Conservation (phyloP, 805 yeast genomes). For the Wickerhamiella australiensis region DNA sequence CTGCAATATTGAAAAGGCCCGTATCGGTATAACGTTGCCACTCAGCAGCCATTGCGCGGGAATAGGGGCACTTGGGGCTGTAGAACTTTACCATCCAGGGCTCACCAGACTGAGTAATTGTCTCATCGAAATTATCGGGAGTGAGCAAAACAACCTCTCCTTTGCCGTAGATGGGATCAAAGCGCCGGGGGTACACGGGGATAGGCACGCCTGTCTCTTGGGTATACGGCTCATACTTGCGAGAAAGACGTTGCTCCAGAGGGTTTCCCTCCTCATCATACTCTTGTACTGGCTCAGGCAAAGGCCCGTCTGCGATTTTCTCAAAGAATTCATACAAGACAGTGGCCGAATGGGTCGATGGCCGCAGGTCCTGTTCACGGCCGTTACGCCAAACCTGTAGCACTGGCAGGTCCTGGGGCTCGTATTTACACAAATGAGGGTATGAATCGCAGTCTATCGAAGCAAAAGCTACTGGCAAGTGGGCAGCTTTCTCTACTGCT, state of each 20-base stretch:
- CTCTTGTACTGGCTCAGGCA: not conserved
- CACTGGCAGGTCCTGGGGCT: not conserved
- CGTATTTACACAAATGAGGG: constrained; percentile 63
- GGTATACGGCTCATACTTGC: not conserved
- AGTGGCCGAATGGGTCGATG: not conserved
- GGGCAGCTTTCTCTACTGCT: constrained; percentile 34
- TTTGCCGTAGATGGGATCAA: constrained; percentile 15
- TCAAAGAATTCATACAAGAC: not conserved
- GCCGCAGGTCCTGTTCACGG: not conserved
- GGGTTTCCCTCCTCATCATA: constrained; percentile 5
- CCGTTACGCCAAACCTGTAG: constrained; percentile 2
- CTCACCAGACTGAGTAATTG: constrained; percentile 24
- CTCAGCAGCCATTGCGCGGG: constrained; percentile 28
- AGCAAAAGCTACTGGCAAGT: constrained; percentile 31
- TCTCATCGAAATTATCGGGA: constrained; percentile 22
- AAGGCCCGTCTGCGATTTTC: not conserved
- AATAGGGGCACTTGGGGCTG: constrained; percentile 33
- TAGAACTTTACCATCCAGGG: constrained; percentile 34
- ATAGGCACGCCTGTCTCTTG: constrained; percentile 5
- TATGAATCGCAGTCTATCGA: constrained; percentile 78
- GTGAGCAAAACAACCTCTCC: constrained; percentile 28
- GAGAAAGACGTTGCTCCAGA: not conserved
- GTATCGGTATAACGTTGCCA: constrained; percentile 29
- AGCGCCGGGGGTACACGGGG: constrained; percentile 6
- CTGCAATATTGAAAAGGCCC: constrained; percentile 31